Conservation (phyloP, 495 filamentous ascomycete species). For the Acidomyces sp. region DNA sequence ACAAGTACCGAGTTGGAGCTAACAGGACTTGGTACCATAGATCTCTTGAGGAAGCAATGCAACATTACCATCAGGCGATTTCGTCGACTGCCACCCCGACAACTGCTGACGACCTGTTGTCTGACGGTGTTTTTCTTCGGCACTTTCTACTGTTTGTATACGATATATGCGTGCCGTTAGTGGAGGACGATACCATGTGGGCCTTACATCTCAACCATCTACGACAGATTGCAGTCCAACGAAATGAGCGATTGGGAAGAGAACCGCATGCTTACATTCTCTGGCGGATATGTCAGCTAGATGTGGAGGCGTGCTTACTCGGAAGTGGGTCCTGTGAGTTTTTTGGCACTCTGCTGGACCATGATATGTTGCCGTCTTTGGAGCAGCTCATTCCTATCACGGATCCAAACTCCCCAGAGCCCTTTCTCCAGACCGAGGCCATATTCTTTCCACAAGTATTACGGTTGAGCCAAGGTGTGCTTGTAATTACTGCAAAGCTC, state of each 20-base stretch:
- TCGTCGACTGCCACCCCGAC: background rate
- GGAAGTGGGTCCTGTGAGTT: constrained; percentile 42
- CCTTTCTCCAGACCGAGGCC: constrained; percentile 30
- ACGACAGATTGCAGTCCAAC: constrained; percentile 36
- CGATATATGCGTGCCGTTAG: constrained; percentile 34
- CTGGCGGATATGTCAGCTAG: constrained; percentile 45
- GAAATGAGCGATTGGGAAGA: constrained; percentile 33
- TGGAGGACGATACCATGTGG: constrained; percentile 38
- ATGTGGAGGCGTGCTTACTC: constrained; percentile 43
- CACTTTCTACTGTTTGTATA: constrained; percentile 50
- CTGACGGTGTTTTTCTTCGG: constrained; percentile 44
- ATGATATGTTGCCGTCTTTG: constrained; percentile 36
- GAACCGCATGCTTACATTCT: constrained; percentile 42
- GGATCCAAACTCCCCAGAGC: constrained; percentile 21
- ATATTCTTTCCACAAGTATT: constrained; percentile 32
- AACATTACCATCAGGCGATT: constrained; percentile 45
- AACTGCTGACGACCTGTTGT: constrained; percentile 34
- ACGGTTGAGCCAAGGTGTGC: constrained; percentile 7
- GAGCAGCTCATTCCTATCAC: constrained; percentile 19
- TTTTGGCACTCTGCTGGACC: constrained; percentile 34
- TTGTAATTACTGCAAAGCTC: constrained; percentile 9
- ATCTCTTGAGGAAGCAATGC: constrained; percentile 31
- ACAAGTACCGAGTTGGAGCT: too few relatives aligned
- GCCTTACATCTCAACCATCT: constrained; percentile 43
- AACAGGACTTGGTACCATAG: too few relatives aligned